phyloP scores from a whole-genome alignment of 164 flowering plant genomes.

The Amborella trichopoda region DNA sequence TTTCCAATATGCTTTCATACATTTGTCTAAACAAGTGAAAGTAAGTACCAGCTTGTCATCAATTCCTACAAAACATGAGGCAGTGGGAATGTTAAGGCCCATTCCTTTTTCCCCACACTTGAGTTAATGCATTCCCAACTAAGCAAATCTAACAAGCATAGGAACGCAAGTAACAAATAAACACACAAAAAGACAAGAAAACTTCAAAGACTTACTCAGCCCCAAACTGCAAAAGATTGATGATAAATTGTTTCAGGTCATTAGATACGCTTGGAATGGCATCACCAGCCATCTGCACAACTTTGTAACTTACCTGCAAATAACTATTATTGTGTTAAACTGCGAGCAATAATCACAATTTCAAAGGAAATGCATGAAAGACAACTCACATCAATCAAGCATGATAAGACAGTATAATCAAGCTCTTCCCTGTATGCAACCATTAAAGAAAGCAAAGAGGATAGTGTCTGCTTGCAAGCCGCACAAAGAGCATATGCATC shows the following conservation, averaged over 20 bases:
- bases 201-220: constrained; percentile 75
- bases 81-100: no score
- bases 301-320: constrained; percentile 54
- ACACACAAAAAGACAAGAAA: no score
- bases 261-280: constrained; percentile 50
- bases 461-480: constrained; percentile 63
- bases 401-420: constrained; percentile 82
- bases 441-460: constrained; percentile 79
- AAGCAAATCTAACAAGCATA: no score
- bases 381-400: constrained; percentile 57
- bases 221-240: constrained; percentile 56
- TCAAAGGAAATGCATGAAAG: background rate
- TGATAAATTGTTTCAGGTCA: constrained; percentile 45
- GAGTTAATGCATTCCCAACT: no score
- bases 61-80: no score
- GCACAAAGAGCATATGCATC: constrained; percentile 79
- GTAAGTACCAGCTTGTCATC: no score
- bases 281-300: constrained; percentile 63
- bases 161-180: no score
- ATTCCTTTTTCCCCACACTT: no score
- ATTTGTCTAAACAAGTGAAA: no score
- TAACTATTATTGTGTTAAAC: background rate
- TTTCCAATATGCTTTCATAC: no score
- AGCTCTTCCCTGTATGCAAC: constrained; percentile 64
- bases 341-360: background rate